A percentile compares a stretch with the other conserved stretches of the same genome.
Evolutionary conservation across 2,329 filamentous ascomycete species (phyloP).

Genomic region (Laburnicola sp.): DNA sequence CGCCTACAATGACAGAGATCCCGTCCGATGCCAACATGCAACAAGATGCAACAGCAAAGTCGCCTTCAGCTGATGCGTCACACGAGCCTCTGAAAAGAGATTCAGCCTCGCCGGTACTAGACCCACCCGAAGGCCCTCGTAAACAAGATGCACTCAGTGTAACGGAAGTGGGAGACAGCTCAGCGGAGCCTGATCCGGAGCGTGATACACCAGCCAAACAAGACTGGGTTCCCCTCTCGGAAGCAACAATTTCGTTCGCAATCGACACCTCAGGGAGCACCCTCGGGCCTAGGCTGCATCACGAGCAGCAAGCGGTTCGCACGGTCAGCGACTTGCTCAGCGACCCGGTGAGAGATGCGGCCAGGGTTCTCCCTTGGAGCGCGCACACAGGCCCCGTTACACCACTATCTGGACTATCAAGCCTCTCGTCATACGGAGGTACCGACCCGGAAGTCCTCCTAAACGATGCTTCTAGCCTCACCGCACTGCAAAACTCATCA

Average conservation of each 20-base stretch:
- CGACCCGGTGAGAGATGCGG: background rate
- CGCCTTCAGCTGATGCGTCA: too few relatives aligned
- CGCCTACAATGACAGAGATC: too few relatives aligned
- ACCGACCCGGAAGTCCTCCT: background rate
- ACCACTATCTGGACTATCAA: background rate
- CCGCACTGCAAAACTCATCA: background rate
- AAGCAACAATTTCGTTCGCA: background rate
- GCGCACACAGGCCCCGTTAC: background rate
- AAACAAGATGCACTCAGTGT: too few relatives aligned
- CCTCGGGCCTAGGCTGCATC: background rate
- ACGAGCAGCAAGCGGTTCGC: background rate
- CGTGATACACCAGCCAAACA: background rate
- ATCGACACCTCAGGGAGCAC: background rate
- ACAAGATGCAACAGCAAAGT: too few relatives aligned
- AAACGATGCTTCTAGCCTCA: background rate
- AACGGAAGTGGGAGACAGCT: too few relatives aligned
- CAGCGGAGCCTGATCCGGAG: too few relatives aligned
- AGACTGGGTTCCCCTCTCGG: background rate
- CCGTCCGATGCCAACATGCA: too few relatives aligned
- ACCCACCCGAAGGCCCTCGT: too few relatives aligned
- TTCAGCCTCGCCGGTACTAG: too few relatives aligned
- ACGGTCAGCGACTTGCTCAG: background rate
- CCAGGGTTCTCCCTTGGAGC: background rate
- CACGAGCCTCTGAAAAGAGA: too few relatives aligned
- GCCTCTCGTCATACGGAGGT: background rate